Conservation (phyloP, 1,139 yeast species). For the Yamadazyma conglobata region DNA sequence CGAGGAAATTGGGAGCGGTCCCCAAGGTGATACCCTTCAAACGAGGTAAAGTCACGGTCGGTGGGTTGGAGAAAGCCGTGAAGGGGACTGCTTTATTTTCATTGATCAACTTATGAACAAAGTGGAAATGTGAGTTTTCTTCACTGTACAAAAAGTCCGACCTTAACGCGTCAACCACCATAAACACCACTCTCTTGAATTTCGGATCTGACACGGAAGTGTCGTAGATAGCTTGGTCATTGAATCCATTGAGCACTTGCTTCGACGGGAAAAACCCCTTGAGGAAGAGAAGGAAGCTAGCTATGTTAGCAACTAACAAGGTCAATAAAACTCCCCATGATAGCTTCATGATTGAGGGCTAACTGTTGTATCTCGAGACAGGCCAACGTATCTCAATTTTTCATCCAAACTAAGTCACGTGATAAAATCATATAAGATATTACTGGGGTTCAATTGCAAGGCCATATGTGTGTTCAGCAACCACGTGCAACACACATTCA, state of each 20-base stretch:
- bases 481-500: too few species aligned
- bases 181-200: constrained; percentile 67
- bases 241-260: constrained; percentile 59
- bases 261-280: constrained; percentile 90
- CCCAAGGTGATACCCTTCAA: constrained; percentile 80
- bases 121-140: constrained; percentile 52
- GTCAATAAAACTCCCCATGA: constrained; percentile 5
- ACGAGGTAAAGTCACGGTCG: constrained; percentile 79
- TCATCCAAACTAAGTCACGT: too few species aligned
- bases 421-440: too few species aligned
- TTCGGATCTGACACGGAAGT: constrained; percentile 29
- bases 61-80: constrained; percentile 88
- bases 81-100: constrained; percentile 75
- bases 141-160: constrained; percentile 78
- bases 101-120: constrained; percentile 64
- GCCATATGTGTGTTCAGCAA: too few species aligned
- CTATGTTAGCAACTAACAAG: constrained; percentile 9
- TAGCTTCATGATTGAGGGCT: constrained; percentile 7
- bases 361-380: too few species aligned
- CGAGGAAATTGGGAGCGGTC: constrained; percentile 73
- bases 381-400: too few species aligned
- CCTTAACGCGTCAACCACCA: constrained; percentile 92
- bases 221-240: constrained; percentile 21
- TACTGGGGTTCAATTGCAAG: too few species aligned
- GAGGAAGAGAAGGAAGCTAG: constrained; percentile 52